These are phyloP conservation scores for Trifolium repens DNA, from an alignment of 306 rosid genomes.

Conservation along the genomic window DNA sequence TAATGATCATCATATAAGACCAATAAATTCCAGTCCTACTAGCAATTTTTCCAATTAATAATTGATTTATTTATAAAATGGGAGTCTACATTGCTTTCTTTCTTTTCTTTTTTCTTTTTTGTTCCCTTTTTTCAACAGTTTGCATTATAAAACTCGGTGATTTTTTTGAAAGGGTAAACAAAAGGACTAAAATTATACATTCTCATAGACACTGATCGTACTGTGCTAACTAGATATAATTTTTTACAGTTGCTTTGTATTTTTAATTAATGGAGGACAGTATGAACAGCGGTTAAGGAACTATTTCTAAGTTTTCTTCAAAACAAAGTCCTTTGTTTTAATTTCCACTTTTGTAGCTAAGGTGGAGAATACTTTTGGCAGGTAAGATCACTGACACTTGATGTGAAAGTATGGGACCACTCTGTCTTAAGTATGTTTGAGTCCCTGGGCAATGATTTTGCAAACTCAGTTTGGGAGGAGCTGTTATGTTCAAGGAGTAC, in stretches of 20 bases:
- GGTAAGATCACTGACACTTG: constrained; percentile 85
- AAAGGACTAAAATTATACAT: neutral
- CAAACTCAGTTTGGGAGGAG: constrained; percentile 86
- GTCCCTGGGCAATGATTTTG: constrained; percentile 68
- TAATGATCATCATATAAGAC: constrained; percentile 28
- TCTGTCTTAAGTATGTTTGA: constrained; percentile 65
- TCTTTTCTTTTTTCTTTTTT: neutral
- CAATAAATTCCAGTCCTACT: constrained; percentile 1
- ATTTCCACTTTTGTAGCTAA: constrained; percentile 40
- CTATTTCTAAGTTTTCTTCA: neutral
- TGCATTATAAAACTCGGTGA: neutral
- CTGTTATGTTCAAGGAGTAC: constrained; percentile 51
- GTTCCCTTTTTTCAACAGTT: neutral
- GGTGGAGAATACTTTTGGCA: constrained; percentile 47
- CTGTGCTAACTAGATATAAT: neutral
- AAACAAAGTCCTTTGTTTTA: constrained; percentile 12
- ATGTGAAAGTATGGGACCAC: constrained; percentile 85
- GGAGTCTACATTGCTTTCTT: constrained; percentile 22
- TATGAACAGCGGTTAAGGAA: neutral
- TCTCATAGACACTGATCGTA: neutral
- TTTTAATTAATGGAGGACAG: neutral
- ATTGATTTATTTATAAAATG: neutral
- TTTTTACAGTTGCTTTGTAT: neutral
- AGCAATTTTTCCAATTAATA: neutral
- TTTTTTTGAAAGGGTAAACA: constrained; percentile 16